Evolutionary conservation across 257 asterid genomes (phyloP), one percentile per base, ranked within the genome.

Genomic region (Solanum ossicruentum): DNA sequence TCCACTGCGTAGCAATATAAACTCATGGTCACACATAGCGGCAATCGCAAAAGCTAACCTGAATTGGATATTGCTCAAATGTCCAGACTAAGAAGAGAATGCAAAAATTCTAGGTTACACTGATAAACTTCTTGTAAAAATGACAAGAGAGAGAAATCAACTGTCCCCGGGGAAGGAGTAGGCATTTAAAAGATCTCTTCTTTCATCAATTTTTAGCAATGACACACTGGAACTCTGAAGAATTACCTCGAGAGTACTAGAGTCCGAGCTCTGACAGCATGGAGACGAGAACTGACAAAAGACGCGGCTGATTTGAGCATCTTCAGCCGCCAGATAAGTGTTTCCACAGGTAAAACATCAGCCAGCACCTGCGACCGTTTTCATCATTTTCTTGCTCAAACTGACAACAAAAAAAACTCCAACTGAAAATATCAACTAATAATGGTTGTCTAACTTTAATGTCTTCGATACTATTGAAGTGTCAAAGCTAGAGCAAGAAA

Each of bases 201-300:
- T 73, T 47, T 43, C 61, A 49, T 23, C 41, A 75, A 75, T 49
- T 7, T 49, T 51, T 8, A 75, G 43, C 61, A 26, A 36, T 75
- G 45, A 13, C 8, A n/a, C 80, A 15, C 82, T 47, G 81, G 21
- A 21, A 49, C 21, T 75, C 15, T 23, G 61, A 23, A 66, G 45
- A 66, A 83, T 10, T 66, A 95, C 98, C 99, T 92, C 43, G 93
- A 90, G 83, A 95, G 95, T 83, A 95, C 87, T 82, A 94, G 85
- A 20, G 96, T 91, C 82, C 92, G 91, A 89, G 98, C 93, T 91
- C 90, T 95, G 85, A 95, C 95, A 71, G 99, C 96, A 90, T 94
- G 97, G 75, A 94, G 98, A 12, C 98, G 94, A 84, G 98, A 95
- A 89, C 93, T 95, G 82, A 94, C 91, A 84, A 71, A 95, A 77